Conservation (phyloP, 2,329 filamentous ascomycete species). For the Sclerotinia borealis region DNA sequence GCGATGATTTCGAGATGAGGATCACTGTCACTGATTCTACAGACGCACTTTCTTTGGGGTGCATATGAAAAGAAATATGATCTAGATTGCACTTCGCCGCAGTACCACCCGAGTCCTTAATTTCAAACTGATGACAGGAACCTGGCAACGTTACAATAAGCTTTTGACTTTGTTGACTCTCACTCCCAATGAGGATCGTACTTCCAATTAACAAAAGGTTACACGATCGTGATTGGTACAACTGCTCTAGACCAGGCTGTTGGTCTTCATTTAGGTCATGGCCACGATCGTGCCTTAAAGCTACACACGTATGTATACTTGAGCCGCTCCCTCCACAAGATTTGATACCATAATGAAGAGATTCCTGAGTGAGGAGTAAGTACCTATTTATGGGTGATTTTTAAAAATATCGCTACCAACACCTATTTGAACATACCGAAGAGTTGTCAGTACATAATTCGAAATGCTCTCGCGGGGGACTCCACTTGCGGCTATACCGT, state of each 20-base stretch:
- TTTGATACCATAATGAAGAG: background rate
- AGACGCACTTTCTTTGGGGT: background rate
- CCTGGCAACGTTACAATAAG: constrained; percentile 8
- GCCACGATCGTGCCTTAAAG: background rate
- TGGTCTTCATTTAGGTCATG: background rate
- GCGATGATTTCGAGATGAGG: background rate
- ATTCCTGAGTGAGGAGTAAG: background rate
- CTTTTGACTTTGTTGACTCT: background rate
- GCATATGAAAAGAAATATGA: background rate
- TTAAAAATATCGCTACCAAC: background rate
- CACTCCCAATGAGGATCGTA: background rate
- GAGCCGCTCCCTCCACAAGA: background rate
- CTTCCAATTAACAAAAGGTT: background rate
- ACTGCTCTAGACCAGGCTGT: background rate
- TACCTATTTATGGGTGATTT: background rate
- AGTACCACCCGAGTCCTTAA: background rate
- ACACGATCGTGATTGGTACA: background rate
- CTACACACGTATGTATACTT: background rate
- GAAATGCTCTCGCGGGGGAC: background rate
- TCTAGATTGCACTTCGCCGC: background rate
- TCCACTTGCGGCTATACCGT: too few species aligned
- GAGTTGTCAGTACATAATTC: background rate
- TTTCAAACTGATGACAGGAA: background rate
- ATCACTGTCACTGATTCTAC: background rate
- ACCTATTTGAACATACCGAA: background rate